Conservation (phyloP, 176 grass and related monocot genomes). For the Hordeum marinum region DNA sequence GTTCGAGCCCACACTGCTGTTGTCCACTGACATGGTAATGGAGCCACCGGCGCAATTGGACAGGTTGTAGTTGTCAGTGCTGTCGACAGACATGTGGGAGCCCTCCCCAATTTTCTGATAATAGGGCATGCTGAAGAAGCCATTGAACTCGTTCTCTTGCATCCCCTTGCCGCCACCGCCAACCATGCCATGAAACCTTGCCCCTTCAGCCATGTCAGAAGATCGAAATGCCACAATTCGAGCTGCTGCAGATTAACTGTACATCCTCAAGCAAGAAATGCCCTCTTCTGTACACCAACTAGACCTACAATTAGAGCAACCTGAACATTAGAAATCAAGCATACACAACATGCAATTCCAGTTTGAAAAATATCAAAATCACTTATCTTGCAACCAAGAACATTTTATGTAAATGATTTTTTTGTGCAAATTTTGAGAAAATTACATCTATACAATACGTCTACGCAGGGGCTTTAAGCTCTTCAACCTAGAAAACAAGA, state of each 20-base stretch:
- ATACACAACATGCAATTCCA: not conserved
- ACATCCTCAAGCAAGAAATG: slow-evolving; percentile 19
- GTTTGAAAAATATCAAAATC: not conserved
- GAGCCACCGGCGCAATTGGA: slow-evolving; percentile 55
- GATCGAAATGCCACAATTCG: not conserved
- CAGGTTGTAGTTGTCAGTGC: slow-evolving; percentile 60
- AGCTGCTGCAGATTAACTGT: not conserved
- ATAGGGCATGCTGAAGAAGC: slow-evolving; percentile 66
- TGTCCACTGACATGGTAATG: slow-evolving; percentile 79
- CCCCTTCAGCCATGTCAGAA: slow-evolving; percentile 48
- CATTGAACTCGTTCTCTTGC: slow-evolving; percentile 54
- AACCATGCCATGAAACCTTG: slow-evolving; percentile 55
- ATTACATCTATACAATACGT: not conserved
- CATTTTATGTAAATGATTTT: not conserved
- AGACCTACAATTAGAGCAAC: slow-evolving; percentile 18
- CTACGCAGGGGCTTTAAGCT: not conserved
- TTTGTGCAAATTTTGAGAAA: not conserved
- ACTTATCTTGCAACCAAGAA: not conserved
- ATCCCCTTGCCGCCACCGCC: slow-evolving; percentile 34
- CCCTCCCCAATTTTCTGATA: slow-evolving; percentile 81
- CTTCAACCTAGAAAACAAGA: not conserved
- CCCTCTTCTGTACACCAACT: slow-evolving; percentile 8
- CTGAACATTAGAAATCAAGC: not conserved
- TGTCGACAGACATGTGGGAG: slow-evolving; percentile 92
- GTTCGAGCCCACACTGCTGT: slow-evolving; percentile 80